phyloP scores from a whole-genome alignment of 495 filamentous ascomycete species.

The Neurospora sp. region DNA sequence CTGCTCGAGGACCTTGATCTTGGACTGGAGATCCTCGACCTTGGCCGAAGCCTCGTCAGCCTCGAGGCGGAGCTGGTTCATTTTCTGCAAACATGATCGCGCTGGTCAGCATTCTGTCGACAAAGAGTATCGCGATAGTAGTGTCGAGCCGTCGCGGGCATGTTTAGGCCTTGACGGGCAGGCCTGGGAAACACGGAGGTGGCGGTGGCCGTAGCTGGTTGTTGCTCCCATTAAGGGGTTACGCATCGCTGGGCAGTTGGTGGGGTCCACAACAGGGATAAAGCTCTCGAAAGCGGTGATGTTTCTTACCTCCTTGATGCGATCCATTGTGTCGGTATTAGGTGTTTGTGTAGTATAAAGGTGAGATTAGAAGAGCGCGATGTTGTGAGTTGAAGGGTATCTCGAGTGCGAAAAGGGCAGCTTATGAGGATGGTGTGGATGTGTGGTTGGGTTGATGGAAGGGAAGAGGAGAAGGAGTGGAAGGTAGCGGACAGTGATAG shows the following conservation, averaged over 20 bases:
- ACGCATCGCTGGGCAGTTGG: conserved; percentile 20
- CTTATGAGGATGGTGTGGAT: conserved; percentile 10
- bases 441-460: conserved; percentile 9
- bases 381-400: not conserved
- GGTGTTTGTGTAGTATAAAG: conserved; percentile 6
- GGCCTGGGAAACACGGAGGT: not conserved
- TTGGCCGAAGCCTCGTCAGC: conserved; percentile 69
- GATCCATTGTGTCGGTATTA: conserved; percentile 44
- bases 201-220: not conserved
- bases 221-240: conserved; percentile 1
- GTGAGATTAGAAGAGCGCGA: conserved; percentile 7
- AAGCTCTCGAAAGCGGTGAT: conserved; percentile 21
- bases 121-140: not conserved
- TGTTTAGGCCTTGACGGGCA: not conserved
- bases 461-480: conserved; percentile 10
- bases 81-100: conserved; percentile 51
- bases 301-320: conserved; percentile 67
- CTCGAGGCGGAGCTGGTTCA: conserved; percentile 86
- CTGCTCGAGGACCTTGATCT: conserved; percentile 84
- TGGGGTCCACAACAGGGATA: conserved; percentile 31
- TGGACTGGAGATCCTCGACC: conserved; percentile 75
- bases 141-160: not conserved
- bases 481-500: conserved; percentile 10
- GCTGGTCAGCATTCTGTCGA: conserved; percentile 13
- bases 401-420: not conserved